Base-by-base conservation (phyloP, 163 green algal genomes). In the Chloroidium sp. region DNA sequence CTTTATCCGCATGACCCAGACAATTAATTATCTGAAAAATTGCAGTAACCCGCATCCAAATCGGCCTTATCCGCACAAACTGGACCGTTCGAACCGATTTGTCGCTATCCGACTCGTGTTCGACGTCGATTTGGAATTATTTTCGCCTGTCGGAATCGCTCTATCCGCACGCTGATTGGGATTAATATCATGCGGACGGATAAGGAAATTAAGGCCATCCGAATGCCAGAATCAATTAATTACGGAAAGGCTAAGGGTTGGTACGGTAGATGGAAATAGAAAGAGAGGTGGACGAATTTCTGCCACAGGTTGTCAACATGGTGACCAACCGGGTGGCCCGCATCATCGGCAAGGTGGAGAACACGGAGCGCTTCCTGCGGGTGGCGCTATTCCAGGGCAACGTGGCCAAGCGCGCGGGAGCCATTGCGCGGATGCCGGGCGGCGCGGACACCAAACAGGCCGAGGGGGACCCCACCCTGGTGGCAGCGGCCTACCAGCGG, bases 311-410 rank as follows among this genome's bases (percentile, higher is more conserved):
- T 6, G 88, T 98, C 72, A 98, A 98, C 85, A 84, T 98, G 78
- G 84, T 92, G 8, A 95, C 89, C 72, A 97, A 97, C 81, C 83
- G 85, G 62, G 84, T 95, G 12, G 83, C 83, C 0, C 81, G 90
- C 10, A 85, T 98, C 0, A 87, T 99, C 4, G 96, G 96, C 36
- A 97, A 94, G 85, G 92, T 97, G 62, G 96, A 99, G 82, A 97
- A 95, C 87, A 95, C 90, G 6, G 96, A 99, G 87, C 91, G 95
- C 58, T 99, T 98, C 79, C 81, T 98, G 62, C 75, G 86, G 0
- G 72, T 99, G 0, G 96, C 95, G 2, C 87, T 99, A 57, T 97
- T 95, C 83, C 95, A 98, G 88, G 94, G 91, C 6, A 64, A 84
- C 14, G 10, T 4, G 3, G 3, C 10, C 10, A 10, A 3, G 3